Base-by-base conservation (phyloP, 345 rosid species). In the Populus deltoides region DNA sequence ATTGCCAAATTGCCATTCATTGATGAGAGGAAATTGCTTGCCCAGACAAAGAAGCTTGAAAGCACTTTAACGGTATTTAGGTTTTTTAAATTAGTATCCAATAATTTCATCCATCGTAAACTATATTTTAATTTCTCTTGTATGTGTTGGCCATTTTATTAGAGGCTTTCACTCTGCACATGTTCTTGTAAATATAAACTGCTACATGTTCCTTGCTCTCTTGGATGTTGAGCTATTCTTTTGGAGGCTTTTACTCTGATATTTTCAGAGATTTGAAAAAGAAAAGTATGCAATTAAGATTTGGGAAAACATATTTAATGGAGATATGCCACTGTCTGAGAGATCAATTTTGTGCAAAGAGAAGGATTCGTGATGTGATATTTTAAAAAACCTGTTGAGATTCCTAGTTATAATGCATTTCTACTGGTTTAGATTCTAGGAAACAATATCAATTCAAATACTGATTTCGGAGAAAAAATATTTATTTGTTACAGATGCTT, bases 1-100 rank as follows among this genome's bases (percentile, higher is more conserved):
- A 79, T 94, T 83, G 96, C 90, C 66, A 97, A 94, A 84, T 89
- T 97, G 86, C 98, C 99, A 15, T 97, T 97, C 84, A 94, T 97
- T 63, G 93, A 97, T 53, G 93, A 94, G 87, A 88, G 85, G 78
- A 82, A 86, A 87, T 85, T 97, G 87, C 90, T 92, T 81, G 53
- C 83, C 47, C 93, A 91, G 72, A 97, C 99, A 68, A 90, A 84
- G 91, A 92, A 89, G 87, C 93, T 97, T 77, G 98, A 92, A 85
- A 79, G 68, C 79, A 87, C 86, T 39, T 78, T 97, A 83, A 94
- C 95, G 90, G 99, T 97, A 55, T 76, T 92, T 43, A 83, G 72
- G 72, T 59, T 68, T 73, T 17, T 68, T 71, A 25, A 63, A 31
- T 39, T 63, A 39, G 68, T 71, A 20, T 66, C 53, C 65, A 72